A percentile compares a stretch with the other conserved stretches of the same genome.
Evolutionary conservation across 139 green algal species (phyloP).

Genomic region (Chlorella sorokiniana): DNA sequence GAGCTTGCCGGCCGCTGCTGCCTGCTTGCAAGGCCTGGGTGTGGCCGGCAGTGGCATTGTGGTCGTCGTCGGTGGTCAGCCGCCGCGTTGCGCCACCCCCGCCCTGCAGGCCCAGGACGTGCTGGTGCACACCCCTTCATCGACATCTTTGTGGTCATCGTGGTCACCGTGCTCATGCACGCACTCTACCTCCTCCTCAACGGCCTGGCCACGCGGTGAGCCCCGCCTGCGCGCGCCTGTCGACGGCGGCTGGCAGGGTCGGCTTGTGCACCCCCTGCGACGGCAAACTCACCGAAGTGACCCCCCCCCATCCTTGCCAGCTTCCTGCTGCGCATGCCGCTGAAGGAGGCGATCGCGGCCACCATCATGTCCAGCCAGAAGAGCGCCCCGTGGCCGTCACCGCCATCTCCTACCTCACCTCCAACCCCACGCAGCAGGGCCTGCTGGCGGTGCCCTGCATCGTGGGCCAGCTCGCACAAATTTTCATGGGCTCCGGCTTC

Average conservation of each 20-base stretch:
- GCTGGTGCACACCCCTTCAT: conserved; percentile 47
- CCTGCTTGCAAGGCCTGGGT: too few species aligned
- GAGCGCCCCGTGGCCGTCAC: conserved; percentile 57
- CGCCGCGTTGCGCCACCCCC: not conserved
- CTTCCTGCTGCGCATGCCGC: conserved; percentile 40
- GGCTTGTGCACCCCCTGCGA: not conserved
- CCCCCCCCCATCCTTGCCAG: not conserved
- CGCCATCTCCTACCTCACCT: conserved; percentile 52
- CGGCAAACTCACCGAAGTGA: too few species aligned
- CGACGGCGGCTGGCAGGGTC: not conserved
- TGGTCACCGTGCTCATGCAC: conserved; percentile 52
- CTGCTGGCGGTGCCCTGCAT: conserved; percentile 64
- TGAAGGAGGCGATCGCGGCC: conserved; percentile 46
- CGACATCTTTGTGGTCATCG: conserved; percentile 66
- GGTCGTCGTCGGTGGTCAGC: too few species aligned
- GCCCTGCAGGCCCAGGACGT: not conserved
- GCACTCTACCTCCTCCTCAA: conserved; percentile 61
- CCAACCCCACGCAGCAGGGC: conserved; percentile 30
- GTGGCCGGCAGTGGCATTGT: too few species aligned
- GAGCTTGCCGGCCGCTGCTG: too few species aligned
- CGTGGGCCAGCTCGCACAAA: conserved; percentile 59
- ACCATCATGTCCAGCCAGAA: conserved; percentile 68
- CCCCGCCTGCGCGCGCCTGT: not conserved
- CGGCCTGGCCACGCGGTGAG: conserved; percentile 13
- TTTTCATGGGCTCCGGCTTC: conserved; percentile 5